A percentile compares a stretch with the other conserved stretches of the same genome.
Evolutionary conservation across 2,329 filamentous ascomycete species (phyloP).

Genomic region (Beauveria sp.): DNA sequence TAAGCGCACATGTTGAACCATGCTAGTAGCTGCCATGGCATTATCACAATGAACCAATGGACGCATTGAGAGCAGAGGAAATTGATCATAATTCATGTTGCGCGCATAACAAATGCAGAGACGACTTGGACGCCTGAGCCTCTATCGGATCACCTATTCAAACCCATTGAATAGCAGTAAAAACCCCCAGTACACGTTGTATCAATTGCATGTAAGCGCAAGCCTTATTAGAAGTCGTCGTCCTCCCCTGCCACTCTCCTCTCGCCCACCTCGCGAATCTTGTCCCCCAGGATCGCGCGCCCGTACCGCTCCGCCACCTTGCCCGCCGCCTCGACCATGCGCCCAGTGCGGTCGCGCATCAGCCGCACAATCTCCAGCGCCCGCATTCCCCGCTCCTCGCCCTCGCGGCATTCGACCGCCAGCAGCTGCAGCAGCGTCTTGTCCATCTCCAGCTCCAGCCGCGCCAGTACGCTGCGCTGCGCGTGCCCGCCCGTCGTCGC

Average conservation of each 20-base stretch:
- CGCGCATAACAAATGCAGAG: not conserved
- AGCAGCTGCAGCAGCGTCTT: slow-evolving; percentile 85
- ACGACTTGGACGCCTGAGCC: not conserved
- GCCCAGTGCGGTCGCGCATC: slow-evolving; percentile 75
- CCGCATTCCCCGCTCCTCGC: slow-evolving; percentile 90
- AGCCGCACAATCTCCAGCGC: slow-evolving; percentile 83
- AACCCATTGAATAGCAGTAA: not conserved
- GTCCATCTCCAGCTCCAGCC: slow-evolving; percentile 77
- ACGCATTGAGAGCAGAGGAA: not conserved
- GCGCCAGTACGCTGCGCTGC: slow-evolving; percentile 59
- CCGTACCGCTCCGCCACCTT: slow-evolving; percentile 87
- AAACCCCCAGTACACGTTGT: not conserved
- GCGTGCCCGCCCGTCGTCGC: slow-evolving; percentile 50
- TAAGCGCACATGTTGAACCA: no score
- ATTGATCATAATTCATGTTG: slow-evolving; percentile 1
- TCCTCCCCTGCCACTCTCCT: slow-evolving; percentile 55
- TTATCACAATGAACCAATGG: not conserved
- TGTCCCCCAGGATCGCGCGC: slow-evolving; percentile 70
- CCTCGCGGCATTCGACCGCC: slow-evolving; percentile 81
- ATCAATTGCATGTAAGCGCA: not conserved
- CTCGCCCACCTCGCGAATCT: slow-evolving; percentile 83
- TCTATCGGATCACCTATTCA: not conserved
- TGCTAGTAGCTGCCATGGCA: not conserved
- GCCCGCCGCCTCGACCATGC: slow-evolving; percentile 84
- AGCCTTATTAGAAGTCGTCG: slow-evolving; percentile 25